Conservation (phyloP, 2,329 filamentous ascomycete genomes). For the Aspergillus cejpii region DNA sequence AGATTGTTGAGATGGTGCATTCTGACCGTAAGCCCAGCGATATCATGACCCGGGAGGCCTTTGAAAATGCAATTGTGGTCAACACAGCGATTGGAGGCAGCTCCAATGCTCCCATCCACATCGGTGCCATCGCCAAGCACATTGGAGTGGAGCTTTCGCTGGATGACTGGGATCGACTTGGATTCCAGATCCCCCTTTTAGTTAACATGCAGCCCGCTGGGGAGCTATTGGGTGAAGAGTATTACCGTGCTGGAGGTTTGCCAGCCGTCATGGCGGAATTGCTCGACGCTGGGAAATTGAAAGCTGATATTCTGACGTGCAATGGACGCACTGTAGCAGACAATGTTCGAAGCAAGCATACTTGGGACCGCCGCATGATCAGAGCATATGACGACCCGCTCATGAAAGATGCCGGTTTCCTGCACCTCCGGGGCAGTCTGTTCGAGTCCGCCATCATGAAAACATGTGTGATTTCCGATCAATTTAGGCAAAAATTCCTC, state of each 20-base stretch:
- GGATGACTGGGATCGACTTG: conserved; percentile 50
- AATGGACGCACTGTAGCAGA: conserved; percentile 44
- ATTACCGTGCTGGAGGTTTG: conserved; percentile 49
- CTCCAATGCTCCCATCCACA: conserved; percentile 52
- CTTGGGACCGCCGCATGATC: conserved; percentile 48
- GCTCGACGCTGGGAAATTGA: conserved; percentile 44
- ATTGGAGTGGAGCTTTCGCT: conserved; percentile 47
- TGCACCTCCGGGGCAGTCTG: conserved; percentile 44
- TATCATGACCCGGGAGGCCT: conserved; percentile 50
- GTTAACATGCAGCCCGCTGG: conserved; percentile 52
- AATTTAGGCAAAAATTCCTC: conserved; percentile 44
- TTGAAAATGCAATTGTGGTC: conserved; percentile 51
- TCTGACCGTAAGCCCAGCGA: conserved; percentile 48
- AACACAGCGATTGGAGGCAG: conserved; percentile 53
- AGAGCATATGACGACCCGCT: conserved; percentile 42
- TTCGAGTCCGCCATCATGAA: conserved; percentile 52
- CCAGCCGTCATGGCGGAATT: conserved; percentile 51
- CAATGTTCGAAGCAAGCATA: conserved; percentile 42
- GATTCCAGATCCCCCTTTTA: conserved; percentile 47
- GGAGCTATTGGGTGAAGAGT: conserved; percentile 49
- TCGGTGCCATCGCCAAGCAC: conserved; percentile 51
- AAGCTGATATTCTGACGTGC: conserved; percentile 41
- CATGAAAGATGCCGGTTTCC: conserved; percentile 47
- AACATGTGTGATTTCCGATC: conserved; percentile 45
- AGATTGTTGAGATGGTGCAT: conserved; percentile 48